Evolutionary conservation across 228 moss, liverwort and hornwort species (phyloP).

Genomic region (Sphagnum magellanicum): DNA sequence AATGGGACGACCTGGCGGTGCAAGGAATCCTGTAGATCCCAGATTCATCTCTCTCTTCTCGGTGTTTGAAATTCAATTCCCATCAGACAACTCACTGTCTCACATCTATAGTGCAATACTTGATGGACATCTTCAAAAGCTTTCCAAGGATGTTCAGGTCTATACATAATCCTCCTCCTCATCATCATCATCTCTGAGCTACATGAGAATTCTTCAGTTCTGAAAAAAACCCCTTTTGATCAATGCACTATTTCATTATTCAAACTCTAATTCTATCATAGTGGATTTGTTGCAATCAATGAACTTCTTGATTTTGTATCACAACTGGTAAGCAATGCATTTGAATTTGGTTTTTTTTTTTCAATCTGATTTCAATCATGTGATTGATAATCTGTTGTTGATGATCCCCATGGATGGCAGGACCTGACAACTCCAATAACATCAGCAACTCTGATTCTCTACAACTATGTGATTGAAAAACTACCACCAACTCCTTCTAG

Average conservation of each 20-base stretch:
- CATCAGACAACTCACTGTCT: constrained; percentile 37
- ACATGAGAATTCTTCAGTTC: no score
- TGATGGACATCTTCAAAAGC: constrained; percentile 51
- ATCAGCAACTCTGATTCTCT: constrained; percentile 54
- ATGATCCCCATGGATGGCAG: constrained; percentile 12
- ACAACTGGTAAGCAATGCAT: no score
- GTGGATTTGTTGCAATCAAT: no score
- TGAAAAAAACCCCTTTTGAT: no score
- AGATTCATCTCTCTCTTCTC: constrained; percentile 77
- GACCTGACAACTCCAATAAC: constrained; percentile 42
- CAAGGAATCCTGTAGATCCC: constrained; percentile 73
- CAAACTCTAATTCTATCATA: no score
- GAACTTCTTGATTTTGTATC: no score
- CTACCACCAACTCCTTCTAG: constrained; percentile 86
- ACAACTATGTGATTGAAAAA: constrained; percentile 66
- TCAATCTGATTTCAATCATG: no score
- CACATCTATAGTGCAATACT: constrained; percentile 75
- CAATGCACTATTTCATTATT: no score
- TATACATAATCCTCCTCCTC: neutral
- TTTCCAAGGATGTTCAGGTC: constrained; percentile 53
- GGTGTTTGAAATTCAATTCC: constrained; percentile 81
- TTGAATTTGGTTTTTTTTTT: no score
- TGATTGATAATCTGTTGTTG: no score
- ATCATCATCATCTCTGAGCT: no score
- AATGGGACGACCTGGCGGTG: constrained; percentile 84